Evolutionary conservation across 495 filamentous ascomycete genomes (phyloP).

Genomic region (Hypoxylon subgilvum): DNA sequence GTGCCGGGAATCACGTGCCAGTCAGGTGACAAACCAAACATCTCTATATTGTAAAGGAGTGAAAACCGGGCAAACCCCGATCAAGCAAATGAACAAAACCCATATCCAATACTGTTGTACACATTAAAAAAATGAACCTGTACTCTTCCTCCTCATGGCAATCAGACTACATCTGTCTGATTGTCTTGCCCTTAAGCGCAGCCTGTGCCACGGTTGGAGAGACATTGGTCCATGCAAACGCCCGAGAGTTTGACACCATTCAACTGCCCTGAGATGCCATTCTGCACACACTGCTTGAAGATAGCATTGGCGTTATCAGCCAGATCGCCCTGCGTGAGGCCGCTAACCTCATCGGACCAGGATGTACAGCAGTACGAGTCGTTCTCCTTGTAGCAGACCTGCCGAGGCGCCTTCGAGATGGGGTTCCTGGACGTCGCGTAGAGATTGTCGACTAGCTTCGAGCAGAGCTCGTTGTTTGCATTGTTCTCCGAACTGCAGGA

Average conservation of each 20-base stretch:
- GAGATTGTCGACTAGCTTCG: not conserved
- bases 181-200: too few species aligned
- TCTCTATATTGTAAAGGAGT: too few species aligned
- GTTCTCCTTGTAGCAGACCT: not conserved
- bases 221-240: not conserved
- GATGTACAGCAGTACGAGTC: not conserved
- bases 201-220: not conserved
- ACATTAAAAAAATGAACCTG: too few species aligned
- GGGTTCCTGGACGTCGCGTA: not conserved
- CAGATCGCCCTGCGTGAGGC: not conserved
- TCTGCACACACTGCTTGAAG: not conserved
- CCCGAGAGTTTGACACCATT: not conserved
- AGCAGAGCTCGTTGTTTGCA: not conserved
- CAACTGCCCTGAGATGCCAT: not conserved
- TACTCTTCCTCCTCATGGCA: too few species aligned
- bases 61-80: too few species aligned
- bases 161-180: too few species aligned
- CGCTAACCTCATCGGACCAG: not conserved
- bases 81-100: too few species aligned
- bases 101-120: too few species aligned
- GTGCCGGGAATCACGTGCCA: too few species aligned
- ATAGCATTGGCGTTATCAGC: not conserved
- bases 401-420: not conserved
- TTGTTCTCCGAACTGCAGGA: not conserved
- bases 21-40: too few species aligned